Conservation (phyloP, 2,329 filamentous ascomycete genomes). For the Parafenestella ontariensis region DNA sequence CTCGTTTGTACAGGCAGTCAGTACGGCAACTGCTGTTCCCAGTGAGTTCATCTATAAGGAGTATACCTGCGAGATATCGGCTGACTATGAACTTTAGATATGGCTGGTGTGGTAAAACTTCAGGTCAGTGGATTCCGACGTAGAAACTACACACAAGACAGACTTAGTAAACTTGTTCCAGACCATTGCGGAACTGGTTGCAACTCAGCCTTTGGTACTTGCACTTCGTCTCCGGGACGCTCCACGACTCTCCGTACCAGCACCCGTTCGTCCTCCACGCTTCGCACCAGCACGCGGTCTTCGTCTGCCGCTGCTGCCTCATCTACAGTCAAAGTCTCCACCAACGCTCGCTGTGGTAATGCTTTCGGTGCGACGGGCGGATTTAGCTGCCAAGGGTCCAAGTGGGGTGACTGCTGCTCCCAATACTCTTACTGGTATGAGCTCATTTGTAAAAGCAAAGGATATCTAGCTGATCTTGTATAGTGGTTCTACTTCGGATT, state of each 20-base stretch:
- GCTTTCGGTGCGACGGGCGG: neutral
- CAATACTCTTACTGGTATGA: neutral
- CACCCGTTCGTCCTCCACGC: neutral
- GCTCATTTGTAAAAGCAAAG: neutral
- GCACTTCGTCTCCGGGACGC: neutral
- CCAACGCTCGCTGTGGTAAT: constrained; percentile 3
- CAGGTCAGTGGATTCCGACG: neutral
- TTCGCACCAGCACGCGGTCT: neutral
- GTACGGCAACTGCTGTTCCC: constrained; percentile 5
- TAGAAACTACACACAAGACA: neutral
- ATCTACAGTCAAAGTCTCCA: neutral
- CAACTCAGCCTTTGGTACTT: neutral
- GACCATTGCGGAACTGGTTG: constrained; percentile 5
- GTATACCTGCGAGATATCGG: neutral
- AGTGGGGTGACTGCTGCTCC: constrained; percentile 1
- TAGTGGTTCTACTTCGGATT: neutral
- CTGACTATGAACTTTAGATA: neutral
- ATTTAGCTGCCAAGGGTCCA: neutral
- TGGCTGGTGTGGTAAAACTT: constrained; percentile 1
- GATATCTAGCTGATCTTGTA: neutral
- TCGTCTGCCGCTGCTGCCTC: constrained; percentile 1
- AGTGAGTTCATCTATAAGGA: neutral
- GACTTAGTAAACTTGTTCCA: neutral
- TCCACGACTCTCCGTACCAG: neutral
- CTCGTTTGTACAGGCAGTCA: neutral